Base-by-base conservation (phyloP, 2,329 filamentous ascomycete species). In the Cladosporium oxysporum region DNA sequence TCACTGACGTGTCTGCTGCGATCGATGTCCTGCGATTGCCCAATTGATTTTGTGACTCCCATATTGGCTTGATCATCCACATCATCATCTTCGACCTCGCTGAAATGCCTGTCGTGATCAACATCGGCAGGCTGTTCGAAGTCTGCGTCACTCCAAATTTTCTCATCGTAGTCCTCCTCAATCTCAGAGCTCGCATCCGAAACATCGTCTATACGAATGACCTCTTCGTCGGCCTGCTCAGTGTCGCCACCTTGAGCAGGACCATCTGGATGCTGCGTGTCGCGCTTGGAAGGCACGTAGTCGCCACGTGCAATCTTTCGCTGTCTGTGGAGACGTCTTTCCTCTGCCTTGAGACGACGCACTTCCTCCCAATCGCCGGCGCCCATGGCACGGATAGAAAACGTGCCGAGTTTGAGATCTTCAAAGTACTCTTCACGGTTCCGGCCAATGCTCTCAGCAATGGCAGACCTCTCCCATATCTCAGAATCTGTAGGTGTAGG, bases 351-450 rank as follows among this genome's bases (percentile, higher is more conserved):
- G 26, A 63, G 61, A 10, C 61, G 61, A 18, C 29, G 14, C 10
- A 63, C 33, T 33, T 63, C 61, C 3, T 63, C 23, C 61, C 61
- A 63, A 21, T 63, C 61, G 5, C 61, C 61, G n/a, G 50, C 37
- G 14, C 49, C 50, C 33, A 47, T 57, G 16, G 61, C 61, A 18
- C 49, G 49, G 8, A 63, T 37, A 7, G 61, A 57, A 21, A 29
- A 57, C 31, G 61, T 37, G 23, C 37, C 57, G 33, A 63, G 55
- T 33, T 63, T 57, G 23, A 63, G 49, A 5, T 63, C 61, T 57
- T 63, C 49, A 10, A 63, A 57, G 29, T 57, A 57, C 14, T 63
- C 61, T 23, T 63, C 35, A 57, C 61, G 61, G 16, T 63, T 23
- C 1, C 50, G 49, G 11, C 61, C 61, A 33, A 63, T 29, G 16